A percentile compares a stretch with the other conserved stretches of the same genome.
Conservation (phyloP, 345 rosid species). For the Erysimum cheiranthoides region DNA sequence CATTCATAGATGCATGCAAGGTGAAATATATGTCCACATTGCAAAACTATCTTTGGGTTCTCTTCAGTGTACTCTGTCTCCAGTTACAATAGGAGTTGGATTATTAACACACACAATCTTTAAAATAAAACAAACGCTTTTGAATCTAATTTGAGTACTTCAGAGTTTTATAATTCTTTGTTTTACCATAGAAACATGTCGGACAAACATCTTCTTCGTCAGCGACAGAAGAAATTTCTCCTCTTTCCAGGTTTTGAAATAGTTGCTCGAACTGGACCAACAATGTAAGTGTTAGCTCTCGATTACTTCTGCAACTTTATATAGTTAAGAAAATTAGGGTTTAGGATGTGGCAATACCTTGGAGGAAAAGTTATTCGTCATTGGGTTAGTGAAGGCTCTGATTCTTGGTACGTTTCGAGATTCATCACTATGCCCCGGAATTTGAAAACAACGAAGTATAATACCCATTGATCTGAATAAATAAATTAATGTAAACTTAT, state of each 20-base stretch:
- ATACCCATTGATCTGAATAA: constrained; percentile 38
- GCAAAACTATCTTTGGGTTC: constrained; percentile 53
- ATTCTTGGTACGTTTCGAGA: constrained; percentile 18
- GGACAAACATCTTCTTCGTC: constrained; percentile 56
- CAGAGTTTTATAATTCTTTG: background rate
- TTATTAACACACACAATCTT: background rate
- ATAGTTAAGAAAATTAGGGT: constrained; percentile 17
- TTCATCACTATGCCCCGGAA: background rate
- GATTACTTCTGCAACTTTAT: background rate
- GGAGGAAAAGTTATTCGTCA: constrained; percentile 22
- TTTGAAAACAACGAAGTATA: constrained; percentile 34
- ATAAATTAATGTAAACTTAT: background rate
- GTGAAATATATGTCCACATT: constrained; percentile 58
- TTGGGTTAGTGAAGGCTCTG: constrained; percentile 3
- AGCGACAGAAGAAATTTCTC: background rate
- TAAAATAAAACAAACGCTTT: background rate
- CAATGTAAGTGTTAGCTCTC: background rate
- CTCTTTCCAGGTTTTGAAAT: constrained; percentile 17
- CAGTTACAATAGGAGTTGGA: background rate
- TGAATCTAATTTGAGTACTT: background rate
- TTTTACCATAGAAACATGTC: constrained; percentile 59
- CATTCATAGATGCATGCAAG: constrained; percentile 65
- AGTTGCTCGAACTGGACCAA: constrained; percentile 28
- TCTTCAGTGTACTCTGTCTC: constrained; percentile 51
- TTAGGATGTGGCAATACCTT: constrained; percentile 33